phyloP scores from a whole-genome alignment of 2,329 filamentous ascomycete species.

The Fulvia fulva region DNA sequence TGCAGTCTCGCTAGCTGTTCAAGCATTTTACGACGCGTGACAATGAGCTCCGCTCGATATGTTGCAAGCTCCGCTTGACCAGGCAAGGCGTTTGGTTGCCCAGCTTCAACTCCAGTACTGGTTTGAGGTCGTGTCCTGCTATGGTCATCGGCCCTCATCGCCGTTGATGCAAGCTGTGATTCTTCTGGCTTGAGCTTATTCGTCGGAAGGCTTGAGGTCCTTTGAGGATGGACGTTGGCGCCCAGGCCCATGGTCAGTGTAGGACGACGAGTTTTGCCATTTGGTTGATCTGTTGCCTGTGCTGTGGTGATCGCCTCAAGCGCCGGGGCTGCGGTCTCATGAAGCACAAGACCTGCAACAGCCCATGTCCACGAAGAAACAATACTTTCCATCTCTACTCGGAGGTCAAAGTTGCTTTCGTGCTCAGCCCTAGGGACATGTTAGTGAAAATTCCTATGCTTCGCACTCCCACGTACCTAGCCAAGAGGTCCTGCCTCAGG shows the following conservation, averaged over 20 bases:
- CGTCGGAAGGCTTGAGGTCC: constrained; percentile 25
- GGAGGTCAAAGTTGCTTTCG: neutral
- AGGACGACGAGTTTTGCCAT: constrained; percentile 21
- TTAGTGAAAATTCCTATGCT: neutral
- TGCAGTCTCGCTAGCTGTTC: constrained; percentile 67
- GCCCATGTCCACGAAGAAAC: constrained; percentile 76
- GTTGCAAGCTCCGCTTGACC: constrained; percentile 77
- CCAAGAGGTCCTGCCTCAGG: constrained; percentile 71
- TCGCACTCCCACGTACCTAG: constrained; percentile 46
- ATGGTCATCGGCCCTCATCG: constrained; percentile 6
- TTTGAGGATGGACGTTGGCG: constrained; percentile 31
- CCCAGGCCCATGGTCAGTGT: constrained; percentile 28
- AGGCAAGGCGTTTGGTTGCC: constrained; percentile 23
- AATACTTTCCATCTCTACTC: constrained; percentile 63
- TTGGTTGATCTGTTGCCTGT: constrained; percentile 9
- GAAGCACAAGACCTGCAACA: constrained; percentile 69
- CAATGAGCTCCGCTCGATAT: constrained; percentile 74
- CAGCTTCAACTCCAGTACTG: constrained; percentile 13
- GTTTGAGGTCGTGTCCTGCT: constrained; percentile 15
- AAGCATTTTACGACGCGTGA: constrained; percentile 74
- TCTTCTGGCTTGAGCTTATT: constrained; percentile 8
- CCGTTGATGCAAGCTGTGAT: constrained; percentile 8
- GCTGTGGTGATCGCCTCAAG: constrained; percentile 22
- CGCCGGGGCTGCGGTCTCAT: constrained; percentile 55
- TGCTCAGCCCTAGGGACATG: neutral